Percentiles rank a stretch among this genome's conserved stretches.
These are phyloP conservation scores for Cystofilobasidium capitatum DNA, from an alignment of 768 basidiomycete species.

Conservation along the genomic window DNA sequence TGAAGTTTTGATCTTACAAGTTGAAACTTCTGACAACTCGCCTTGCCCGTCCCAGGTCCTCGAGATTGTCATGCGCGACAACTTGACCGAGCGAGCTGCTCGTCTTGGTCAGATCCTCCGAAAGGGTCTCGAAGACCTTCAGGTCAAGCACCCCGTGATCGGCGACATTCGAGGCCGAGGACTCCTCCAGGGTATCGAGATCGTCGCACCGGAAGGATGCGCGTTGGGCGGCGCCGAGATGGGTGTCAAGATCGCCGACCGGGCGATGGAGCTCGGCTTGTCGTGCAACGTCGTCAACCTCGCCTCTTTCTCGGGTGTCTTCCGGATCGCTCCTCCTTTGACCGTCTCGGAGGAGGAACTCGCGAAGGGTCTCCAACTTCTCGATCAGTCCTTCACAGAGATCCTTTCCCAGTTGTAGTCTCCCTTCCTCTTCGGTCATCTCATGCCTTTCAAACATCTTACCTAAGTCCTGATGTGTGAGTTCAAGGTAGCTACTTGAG, in stretches of 20 bases:
- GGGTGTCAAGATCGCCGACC: conserved; percentile 18
- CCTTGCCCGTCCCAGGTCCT: not conserved
- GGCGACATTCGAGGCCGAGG: conserved; percentile 31
- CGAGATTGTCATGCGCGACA: conserved; percentile 28
- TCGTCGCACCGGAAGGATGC: conserved; percentile 17
- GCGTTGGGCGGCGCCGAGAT: conserved; percentile 15
- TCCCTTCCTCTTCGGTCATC: not conserved
- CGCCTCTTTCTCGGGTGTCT: conserved; percentile 27
- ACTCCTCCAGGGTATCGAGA: conserved; percentile 30
- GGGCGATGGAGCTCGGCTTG: conserved; percentile 27
- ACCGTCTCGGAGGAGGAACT: conserved; percentile 28
- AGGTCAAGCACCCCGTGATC: conserved; percentile 30
- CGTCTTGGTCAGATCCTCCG: conserved; percentile 18
- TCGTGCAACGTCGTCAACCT: conserved; percentile 29
- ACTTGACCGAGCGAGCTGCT: conserved; percentile 17
- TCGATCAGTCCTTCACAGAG: conserved; percentile 19
- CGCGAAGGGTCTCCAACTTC: conserved; percentile 24
- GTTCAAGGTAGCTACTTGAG: too few relatives aligned
- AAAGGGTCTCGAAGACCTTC: conserved; percentile 25
- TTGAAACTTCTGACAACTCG: not conserved
- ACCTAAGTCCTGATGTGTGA: too few relatives aligned
- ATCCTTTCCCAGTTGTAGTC: not conserved
- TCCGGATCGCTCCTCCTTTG: conserved; percentile 31
- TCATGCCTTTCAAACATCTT: too few relatives aligned
- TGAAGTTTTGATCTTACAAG: too few relatives aligned